These are phyloP conservation scores for Sporothrix pseudoabietina DNA, from an alignment of 2,329 filamentous ascomycete genomes.

Conservation along the genomic window DNA sequence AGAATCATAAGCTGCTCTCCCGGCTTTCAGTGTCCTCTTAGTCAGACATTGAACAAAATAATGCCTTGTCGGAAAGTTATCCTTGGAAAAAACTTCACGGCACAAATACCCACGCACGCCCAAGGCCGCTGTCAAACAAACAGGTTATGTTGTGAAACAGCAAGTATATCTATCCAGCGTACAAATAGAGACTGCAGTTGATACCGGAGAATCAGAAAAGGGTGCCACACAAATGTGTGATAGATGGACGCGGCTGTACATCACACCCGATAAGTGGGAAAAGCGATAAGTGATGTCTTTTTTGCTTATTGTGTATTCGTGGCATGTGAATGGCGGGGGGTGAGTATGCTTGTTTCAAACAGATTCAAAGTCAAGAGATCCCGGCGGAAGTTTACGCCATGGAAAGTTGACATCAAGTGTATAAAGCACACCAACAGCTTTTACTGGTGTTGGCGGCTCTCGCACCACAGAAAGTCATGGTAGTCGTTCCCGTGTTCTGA, in stretches of 20 bases:
- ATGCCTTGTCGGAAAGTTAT: neutral
- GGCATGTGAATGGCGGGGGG: neutral
- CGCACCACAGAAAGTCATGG: neutral
- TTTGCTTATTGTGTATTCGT: neutral
- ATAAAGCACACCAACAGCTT: constrained; percentile 17
- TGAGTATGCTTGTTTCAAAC: neutral
- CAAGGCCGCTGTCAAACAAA: constrained; percentile 10
- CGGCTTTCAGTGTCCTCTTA: neutral
- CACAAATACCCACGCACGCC: too few species aligned
- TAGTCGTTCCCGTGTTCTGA: neutral
- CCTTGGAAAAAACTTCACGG: neutral
- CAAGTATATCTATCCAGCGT: neutral
- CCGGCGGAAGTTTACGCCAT: constrained; percentile 2
- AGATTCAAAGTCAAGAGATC: neutral
- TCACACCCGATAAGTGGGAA: neutral
- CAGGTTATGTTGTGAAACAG: constrained; percentile 6
- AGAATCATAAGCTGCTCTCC: neutral
- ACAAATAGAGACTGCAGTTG: neutral
- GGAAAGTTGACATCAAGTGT: neutral
- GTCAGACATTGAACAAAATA: neutral
- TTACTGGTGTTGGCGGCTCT: neutral
- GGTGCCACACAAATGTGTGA: neutral
- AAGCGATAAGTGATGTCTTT: constrained; percentile 1
- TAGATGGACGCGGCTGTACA: neutral
- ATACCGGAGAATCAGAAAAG: neutral